Conservation (phyloP, 1,139 yeast genomes). For the Suhomyces maxii region DNA sequence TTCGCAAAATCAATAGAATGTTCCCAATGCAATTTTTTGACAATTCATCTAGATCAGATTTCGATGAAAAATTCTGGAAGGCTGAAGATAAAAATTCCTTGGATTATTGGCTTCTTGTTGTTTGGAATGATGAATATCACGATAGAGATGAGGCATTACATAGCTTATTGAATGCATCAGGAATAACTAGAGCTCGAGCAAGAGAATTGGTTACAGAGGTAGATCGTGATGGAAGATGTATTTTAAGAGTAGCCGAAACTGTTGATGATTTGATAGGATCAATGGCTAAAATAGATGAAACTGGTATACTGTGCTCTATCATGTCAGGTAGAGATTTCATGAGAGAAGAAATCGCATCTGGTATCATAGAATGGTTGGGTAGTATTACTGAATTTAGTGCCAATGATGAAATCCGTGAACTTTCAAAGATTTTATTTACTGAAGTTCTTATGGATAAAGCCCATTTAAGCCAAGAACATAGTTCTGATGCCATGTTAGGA, state of each 20-base stretch:
- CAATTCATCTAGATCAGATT: slow-evolving; percentile 28
- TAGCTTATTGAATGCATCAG: slow-evolving; percentile 40
- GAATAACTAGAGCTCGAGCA: slow-evolving; percentile 25
- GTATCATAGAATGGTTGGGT: slow-evolving; percentile 51
- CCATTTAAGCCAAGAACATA: slow-evolving; percentile 3
- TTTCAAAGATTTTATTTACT: slow-evolving; percentile 24
- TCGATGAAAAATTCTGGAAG: slow-evolving; percentile 34
- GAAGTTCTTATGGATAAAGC: slow-evolving; percentile 32
- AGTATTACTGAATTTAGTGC: slow-evolving; percentile 35
- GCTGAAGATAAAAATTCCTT: slow-evolving; percentile 27
- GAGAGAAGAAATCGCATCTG: slow-evolving; percentile 46
- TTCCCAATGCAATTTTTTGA: slow-evolving; percentile 7
- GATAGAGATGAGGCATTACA: slow-evolving; percentile 49
- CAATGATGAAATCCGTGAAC: slow-evolving; percentile 26
- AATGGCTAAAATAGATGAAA: slow-evolving; percentile 39
- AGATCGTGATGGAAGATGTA: slow-evolving; percentile 32
- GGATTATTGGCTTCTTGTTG: slow-evolving; percentile 44
- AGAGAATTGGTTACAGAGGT: slow-evolving; percentile 36
- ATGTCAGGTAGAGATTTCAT: slow-evolving; percentile 47
- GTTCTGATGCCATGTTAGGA: slow-evolving; percentile 11
- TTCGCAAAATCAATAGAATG: slow-evolving; percentile 26
- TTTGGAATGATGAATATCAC: slow-evolving; percentile 79
- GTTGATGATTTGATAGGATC: slow-evolving; percentile 22
- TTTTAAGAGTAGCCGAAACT: slow-evolving; percentile 23
- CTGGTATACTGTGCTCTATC: slow-evolving; percentile 59